Conservation (phyloP, 176 grass and related monocot genomes). For the Ampelocalamus luodianensis region DNA sequence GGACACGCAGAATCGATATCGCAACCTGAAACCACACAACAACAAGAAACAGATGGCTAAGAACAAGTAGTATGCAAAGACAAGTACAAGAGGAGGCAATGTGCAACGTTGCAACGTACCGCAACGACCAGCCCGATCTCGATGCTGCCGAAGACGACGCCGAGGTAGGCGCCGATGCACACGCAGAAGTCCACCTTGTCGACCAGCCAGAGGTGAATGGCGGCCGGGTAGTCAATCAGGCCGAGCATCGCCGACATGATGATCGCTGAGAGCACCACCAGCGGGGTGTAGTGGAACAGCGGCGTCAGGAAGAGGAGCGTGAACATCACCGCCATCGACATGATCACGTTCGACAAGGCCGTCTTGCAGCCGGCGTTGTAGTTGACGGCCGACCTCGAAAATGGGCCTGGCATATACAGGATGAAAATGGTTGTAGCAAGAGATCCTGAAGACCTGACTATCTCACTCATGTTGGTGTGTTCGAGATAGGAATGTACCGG, state of each 20-base stretch:
- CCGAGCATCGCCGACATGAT: constrained; percentile 92
- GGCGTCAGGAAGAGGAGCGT: constrained; percentile 89
- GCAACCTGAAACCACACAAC: constrained; percentile 44
- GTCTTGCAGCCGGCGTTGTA: constrained; percentile 97
- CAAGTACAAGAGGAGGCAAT: neutral
- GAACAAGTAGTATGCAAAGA: neutral
- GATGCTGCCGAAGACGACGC: constrained; percentile 91
- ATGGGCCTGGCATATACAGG: constrained; percentile 50
- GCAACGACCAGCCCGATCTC: constrained; percentile 78
- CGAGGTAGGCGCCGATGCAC: constrained; percentile 81
- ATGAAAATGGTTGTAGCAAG: neutral
- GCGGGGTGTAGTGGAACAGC: constrained; percentile 93
- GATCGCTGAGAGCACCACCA: constrained; percentile 93
- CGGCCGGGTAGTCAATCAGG: constrained; percentile 83
- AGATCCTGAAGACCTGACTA: neutral
- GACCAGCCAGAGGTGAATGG: constrained; percentile 82
- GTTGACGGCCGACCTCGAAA: constrained; percentile 91
- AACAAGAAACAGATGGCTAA: neutral
- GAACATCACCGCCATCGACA: constrained; percentile 86
- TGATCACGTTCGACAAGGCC: constrained; percentile 92
- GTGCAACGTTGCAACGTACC: constrained; percentile 30
- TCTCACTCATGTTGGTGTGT: neutral
- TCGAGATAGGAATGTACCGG: constrained; percentile 38
- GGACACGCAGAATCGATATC: constrained; percentile 66
- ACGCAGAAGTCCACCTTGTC: constrained; percentile 99